These are phyloP conservation scores for Aspergillus melleus DNA, from an alignment of 2,329 filamentous ascomycete species.

Conservation along the genomic window DNA sequence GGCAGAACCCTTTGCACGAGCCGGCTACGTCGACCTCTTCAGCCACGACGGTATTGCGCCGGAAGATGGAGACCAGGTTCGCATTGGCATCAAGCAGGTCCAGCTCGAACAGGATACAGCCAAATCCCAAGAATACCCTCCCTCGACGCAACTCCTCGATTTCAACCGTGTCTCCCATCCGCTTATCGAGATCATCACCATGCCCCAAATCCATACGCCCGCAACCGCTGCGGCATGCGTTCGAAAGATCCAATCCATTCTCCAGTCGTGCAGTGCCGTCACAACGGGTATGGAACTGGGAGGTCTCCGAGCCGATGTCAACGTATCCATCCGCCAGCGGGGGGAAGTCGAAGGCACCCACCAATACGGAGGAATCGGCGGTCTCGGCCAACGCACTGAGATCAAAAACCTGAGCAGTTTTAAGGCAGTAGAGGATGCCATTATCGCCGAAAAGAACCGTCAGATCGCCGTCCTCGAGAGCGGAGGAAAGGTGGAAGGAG, in stretches of 20 bases:
- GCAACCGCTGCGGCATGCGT: conserved; percentile 85
- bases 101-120: conserved; percentile 98
- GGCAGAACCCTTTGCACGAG: conserved; percentile 61
- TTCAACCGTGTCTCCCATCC: conserved; percentile 92
- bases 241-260: conserved; percentile 78
- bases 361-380: conserved; percentile 58
- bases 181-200: conserved; percentile 91
- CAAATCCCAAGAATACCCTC: conserved; percentile 80
- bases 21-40: conserved; percentile 71
- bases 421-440: conserved; percentile 92
- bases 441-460: conserved; percentile 84
- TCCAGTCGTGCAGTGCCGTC: conserved; percentile 80
- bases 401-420: conserved; percentile 97
- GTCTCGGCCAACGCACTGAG: conserved; percentile 83
- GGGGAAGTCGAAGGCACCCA: conserved; percentile 45
- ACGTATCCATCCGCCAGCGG: conserved; percentile 77
- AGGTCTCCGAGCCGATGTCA: conserved; percentile 88
- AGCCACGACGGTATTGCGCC: conserved; percentile 76
- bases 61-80: conserved; percentile 68
- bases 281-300: conserved; percentile 91
- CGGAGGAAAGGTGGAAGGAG: conserved; percentile 74
- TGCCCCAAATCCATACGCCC: conserved; percentile 83
- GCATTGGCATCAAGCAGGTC: conserved; percentile 84
- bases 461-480: conserved; percentile 78
- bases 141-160: conserved; percentile 75